Evolutionary conservation across 2,329 filamentous ascomycete genomes (phyloP), one percentile per base, ranked within the genome.

Genomic region (Myriosclerotinia curreyana): DNA sequence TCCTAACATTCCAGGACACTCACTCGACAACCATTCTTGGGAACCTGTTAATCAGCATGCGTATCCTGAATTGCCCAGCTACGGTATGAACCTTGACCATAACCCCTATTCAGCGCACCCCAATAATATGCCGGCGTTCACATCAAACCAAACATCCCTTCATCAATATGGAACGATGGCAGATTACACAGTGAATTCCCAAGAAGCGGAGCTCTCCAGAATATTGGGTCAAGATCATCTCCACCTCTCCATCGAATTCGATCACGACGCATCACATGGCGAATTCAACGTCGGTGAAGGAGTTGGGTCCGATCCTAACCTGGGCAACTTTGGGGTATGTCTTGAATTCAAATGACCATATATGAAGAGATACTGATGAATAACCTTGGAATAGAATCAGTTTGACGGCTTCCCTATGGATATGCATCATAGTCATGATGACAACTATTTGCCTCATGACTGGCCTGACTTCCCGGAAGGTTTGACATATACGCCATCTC

Each of bases 341-440:
- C 20, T 48, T 48, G 9, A 48, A 25, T 36, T 31, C 14, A 7
- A 34, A 48, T 58, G 55, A 58, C 55, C 28, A 48, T 48, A 58
- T 58, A 48, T 58, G 55, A 58, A 48, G 42, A 58, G 54, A 22
- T 22, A 34, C 28, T 11, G 31, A 48, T 34, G 36, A 58, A 17
- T 6, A 48, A 48, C 7, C 11, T 48, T 8, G 15, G 42, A 48
- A 48, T 25, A 58, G 55, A 17, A 36, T 4, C 31, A 25, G 28
- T 38, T 48, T 58, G 42, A 5, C 28, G 5, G 22, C 5, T 58
- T 48, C 25, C 5, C 42, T 3, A 17, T 0, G 2, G 31, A 7
- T 15, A 20, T 36, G 20, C 22, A 58, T 12, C 40, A 58, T 9
- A 48, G n/a, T 58, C 28, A 58, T 36, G 8, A 36, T 48, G 31